Conservation (phyloP, 2,329 filamentous ascomycete genomes). For the Pyrenochaeta sp. region DNA sequence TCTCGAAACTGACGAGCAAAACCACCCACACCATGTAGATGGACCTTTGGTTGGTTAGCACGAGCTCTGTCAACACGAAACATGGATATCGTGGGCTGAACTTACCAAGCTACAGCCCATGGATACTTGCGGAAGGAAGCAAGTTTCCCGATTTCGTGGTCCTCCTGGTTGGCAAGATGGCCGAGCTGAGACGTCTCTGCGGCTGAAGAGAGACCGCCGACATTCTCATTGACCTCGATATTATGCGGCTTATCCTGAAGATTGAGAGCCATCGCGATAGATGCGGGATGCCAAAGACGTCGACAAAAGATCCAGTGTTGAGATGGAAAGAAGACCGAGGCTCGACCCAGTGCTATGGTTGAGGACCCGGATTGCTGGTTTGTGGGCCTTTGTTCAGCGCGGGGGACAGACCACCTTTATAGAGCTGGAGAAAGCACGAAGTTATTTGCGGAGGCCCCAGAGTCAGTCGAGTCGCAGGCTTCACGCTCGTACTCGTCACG, state of each 20-base stretch:
- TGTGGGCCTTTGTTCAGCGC: not conserved
- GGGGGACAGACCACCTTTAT: not conserved
- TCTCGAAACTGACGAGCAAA: conserved; percentile 52
- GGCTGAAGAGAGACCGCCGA: conserved; percentile 2
- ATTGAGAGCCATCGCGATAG: conserved; percentile 7
- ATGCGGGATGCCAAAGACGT: not conserved
- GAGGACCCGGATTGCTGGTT: not conserved
- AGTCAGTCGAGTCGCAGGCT: not conserved
- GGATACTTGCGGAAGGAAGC: conserved; percentile 35
- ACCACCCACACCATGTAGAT: conserved; percentile 52
- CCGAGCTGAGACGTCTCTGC: conserved; percentile 19
- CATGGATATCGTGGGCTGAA: too few species aligned
- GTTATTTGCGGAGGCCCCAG: not conserved
- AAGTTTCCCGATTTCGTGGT: conserved; percentile 33
- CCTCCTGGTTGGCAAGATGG: conserved; percentile 26
- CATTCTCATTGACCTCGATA: conserved; percentile 24
- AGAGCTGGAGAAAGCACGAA: not conserved
- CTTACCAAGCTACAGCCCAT: conserved; percentile 46
- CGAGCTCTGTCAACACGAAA: too few species aligned
- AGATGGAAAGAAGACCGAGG: not conserved
- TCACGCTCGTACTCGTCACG: not conserved
- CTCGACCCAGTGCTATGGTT: not conserved
- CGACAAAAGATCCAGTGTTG: not conserved
- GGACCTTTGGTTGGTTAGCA: too few species aligned
- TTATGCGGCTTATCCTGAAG: conserved; percentile 10